Conservation (phyloP, 1,284 basidiomycete genomes). For the Afroboletus lepidellus region DNA sequence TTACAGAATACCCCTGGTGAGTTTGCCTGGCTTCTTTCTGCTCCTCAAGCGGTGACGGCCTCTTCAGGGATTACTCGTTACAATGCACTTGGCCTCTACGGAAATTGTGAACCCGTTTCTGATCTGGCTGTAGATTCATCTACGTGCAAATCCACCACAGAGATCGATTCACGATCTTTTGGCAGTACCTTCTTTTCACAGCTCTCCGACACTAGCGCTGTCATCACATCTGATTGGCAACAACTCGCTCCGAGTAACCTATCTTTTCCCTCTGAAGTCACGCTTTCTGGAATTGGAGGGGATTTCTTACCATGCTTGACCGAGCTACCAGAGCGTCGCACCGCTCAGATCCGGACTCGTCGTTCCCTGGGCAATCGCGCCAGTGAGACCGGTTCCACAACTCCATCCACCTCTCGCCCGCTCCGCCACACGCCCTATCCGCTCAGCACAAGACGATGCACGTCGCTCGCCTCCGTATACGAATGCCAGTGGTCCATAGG, state of each 20-base stretch:
- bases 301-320: neutral
- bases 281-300: neutral
- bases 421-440: slow-evolving; percentile 13
- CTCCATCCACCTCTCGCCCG: neutral
- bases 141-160: neutral
- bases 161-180: neutral
- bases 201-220: neutral
- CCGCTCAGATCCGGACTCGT: neutral
- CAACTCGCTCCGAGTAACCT: neutral
- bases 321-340: neutral
- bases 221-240: neutral
- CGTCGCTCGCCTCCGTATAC: neutral
- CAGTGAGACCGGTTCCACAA: neutral
- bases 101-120: neutral
- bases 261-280: neutral
- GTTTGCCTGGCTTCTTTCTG: neutral
- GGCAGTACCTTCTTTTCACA: neutral
- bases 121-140: neutral
- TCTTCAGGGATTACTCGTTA: neutral
- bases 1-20: slow-evolving; percentile 4
- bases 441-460: neutral
- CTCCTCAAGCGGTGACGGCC: neutral
- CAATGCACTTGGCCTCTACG: slow-evolving; percentile 8
- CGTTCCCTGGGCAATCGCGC: neutral
- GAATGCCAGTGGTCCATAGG: slow-evolving; percentile 16